Evolutionary conservation across 768 basidiomycete genomes (phyloP).

Genomic region (Lactifluus pinguis): DNA sequence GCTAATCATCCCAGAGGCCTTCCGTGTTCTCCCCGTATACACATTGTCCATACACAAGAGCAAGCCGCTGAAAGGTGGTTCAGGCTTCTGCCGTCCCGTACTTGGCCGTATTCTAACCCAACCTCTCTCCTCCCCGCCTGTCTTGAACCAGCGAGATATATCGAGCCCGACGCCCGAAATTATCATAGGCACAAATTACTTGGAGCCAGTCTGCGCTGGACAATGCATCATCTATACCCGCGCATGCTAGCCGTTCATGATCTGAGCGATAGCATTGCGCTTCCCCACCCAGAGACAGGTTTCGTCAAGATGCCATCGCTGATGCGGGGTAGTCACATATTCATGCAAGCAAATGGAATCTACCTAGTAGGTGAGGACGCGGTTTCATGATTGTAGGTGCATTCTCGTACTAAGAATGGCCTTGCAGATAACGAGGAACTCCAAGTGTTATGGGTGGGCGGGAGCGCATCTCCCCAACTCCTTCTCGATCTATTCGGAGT

Average conservation of each 20-base stretch:
- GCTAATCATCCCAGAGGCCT: constrained; percentile 93
- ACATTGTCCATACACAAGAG: constrained; percentile 75
- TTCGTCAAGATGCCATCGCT: constrained; percentile 58
- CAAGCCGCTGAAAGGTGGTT: constrained; percentile 81
- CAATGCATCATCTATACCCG: constrained; percentile 82
- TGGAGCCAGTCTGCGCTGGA: constrained; percentile 55
- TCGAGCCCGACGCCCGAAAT: constrained; percentile 91
- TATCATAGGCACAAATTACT: constrained; percentile 71
- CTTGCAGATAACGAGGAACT: constrained; percentile 75
- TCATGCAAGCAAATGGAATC: constrained; percentile 87
- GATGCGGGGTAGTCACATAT: constrained; percentile 75
- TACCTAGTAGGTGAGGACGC: constrained; percentile 69
- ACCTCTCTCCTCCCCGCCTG: neutral
- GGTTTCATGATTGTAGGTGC: neutral
- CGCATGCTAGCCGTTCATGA: constrained; percentile 83
- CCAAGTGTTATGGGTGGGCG: constrained; percentile 87
- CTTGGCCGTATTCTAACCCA: neutral
- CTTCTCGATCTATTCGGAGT: constrained; percentile 77
- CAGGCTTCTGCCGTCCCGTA: neutral
- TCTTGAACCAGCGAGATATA: constrained; percentile 53
- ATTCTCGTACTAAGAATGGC: neutral
- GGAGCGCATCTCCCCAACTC: constrained; percentile 70
- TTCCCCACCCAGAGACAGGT: constrained; percentile 53
- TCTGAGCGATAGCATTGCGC: constrained; percentile 57
- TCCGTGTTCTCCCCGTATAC: constrained; percentile 77